Conservation (phyloP, 1,284 basidiomycete species). For the Cryptococcus jaspeensis region DNA sequence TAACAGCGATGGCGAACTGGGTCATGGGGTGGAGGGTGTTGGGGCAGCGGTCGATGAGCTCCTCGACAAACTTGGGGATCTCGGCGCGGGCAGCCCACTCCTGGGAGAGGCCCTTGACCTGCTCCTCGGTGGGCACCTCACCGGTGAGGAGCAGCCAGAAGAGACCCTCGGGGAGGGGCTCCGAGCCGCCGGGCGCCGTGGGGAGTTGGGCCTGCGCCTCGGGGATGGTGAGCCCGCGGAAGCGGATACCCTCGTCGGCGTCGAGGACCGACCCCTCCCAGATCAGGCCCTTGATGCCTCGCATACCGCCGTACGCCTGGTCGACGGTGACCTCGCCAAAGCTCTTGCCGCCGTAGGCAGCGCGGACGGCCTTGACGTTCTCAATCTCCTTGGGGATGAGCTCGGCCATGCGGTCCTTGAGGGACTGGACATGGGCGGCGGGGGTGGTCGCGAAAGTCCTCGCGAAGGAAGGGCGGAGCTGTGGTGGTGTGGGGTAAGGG, state of each 20-base stretch:
- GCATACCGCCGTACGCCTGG: slow-evolving; percentile 87
- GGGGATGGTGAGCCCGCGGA: slow-evolving; percentile 88
- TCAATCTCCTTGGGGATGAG: slow-evolving; percentile 87
- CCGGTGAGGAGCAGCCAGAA: slow-evolving; percentile 96
- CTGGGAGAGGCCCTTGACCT: slow-evolving; percentile 76
- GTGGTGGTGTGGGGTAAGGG: background rate
- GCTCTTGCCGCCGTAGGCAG: slow-evolving; percentile 80
- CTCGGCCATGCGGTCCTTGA: slow-evolving; percentile 87
- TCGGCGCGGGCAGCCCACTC: slow-evolving; percentile 90
- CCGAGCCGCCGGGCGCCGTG: slow-evolving; percentile 80
- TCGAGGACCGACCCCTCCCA: slow-evolving; percentile 96
- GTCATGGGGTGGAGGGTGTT: slow-evolving; percentile 95
- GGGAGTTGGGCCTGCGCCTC: slow-evolving; percentile 83
- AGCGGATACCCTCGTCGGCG: slow-evolving; percentile 93
- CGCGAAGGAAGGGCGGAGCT: slow-evolving; percentile 38
- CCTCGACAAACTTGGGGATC: slow-evolving; percentile 88
- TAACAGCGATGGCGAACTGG: slow-evolving; percentile 91
- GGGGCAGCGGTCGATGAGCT: slow-evolving; percentile 88
- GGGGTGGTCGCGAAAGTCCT: slow-evolving; percentile 57
- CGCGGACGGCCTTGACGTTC: slow-evolving; percentile 80
- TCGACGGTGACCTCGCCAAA: slow-evolving; percentile 88
- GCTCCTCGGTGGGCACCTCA: slow-evolving; percentile 84
- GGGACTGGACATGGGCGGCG: slow-evolving; percentile 66
- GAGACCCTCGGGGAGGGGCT: slow-evolving; percentile 89
- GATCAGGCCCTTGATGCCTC: slow-evolving; percentile 72